Percentiles rank a stretch among this genome's conserved stretches.
Evolutionary conservation across 2,329 filamentous ascomycete species (phyloP).

Genomic region (Davidsoniella virescens): DNA sequence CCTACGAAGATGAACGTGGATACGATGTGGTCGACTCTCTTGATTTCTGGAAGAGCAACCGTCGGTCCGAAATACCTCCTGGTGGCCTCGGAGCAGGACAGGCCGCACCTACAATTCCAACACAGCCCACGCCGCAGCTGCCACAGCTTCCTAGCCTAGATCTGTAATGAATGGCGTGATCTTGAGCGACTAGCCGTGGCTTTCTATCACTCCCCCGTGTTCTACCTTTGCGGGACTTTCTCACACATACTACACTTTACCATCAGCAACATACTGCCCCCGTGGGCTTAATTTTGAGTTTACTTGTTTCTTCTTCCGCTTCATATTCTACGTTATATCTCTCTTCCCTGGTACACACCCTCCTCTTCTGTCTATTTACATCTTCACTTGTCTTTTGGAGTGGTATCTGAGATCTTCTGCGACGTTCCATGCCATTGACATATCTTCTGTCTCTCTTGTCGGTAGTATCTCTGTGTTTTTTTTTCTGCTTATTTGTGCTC

Average conservation of each 20-base stretch:
- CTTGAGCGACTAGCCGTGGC: too few relatives aligned
- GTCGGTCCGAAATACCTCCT: slow-evolving; percentile 27
- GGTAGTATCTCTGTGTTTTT: not conserved
- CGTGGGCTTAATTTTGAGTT: not conserved
- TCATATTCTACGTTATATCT: not conserved
- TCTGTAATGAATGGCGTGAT: not conserved
- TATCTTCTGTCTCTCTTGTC: not conserved
- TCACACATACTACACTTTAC: too few relatives aligned
- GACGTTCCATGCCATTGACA: too few relatives aligned
- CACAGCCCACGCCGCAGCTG: slow-evolving; percentile 6
- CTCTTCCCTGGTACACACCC: too few relatives aligned
- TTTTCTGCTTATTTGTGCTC: not conserved
- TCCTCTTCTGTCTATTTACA: too few relatives aligned
- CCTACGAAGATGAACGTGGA: slow-evolving; percentile 88
- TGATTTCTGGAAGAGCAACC: slow-evolving; percentile 78
- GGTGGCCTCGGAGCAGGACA: slow-evolving; percentile 6
- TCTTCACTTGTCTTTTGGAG: too few relatives aligned
- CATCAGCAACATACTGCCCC: too few relatives aligned
- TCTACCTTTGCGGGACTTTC: too few relatives aligned
- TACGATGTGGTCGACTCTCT: slow-evolving; percentile 88
- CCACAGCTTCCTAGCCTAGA: slow-evolving; percentile 9
- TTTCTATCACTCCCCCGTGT: too few relatives aligned
- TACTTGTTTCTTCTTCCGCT: not conserved
- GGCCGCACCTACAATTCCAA: not conserved
- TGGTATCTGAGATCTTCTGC: not conserved